phyloP scores from a whole-genome alignment of 139 green algal species.

The Monoraphidium neglectum region DNA sequence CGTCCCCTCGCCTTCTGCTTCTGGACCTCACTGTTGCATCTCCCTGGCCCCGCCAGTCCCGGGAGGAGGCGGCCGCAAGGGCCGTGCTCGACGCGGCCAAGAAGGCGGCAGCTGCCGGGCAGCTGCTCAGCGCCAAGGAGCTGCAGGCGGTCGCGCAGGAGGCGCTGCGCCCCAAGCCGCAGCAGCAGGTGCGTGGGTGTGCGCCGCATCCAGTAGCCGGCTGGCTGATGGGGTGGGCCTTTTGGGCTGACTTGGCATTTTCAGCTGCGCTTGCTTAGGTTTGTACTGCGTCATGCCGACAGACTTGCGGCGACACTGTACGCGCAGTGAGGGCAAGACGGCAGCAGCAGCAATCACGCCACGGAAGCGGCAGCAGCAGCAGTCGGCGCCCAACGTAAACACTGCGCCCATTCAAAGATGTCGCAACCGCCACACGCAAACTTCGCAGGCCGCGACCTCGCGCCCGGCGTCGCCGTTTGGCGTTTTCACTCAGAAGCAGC shows the following conservation, averaged over 20 bases:
- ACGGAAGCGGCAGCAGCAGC: too few species aligned
- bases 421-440: too few species aligned
- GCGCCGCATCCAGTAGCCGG: too few species aligned
- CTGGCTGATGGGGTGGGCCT: neutral
- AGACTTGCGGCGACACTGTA: too few species aligned
- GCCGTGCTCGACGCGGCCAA: constrained; percentile 54
- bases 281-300: too few species aligned
- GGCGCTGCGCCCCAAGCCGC: constrained; percentile 36
- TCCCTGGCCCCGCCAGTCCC: neutral
- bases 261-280: too few species aligned
- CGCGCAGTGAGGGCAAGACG: too few species aligned
- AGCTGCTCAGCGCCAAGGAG: constrained; percentile 40
- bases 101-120: constrained; percentile 27
- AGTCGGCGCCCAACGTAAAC: too few species aligned
- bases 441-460: neutral
- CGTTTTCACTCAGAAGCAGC: constrained; percentile 18
- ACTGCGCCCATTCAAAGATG: too few species aligned
- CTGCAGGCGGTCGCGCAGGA: constrained; percentile 23
- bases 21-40: too few species aligned
- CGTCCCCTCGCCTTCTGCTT: too few species aligned
- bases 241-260: neutral
- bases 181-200: constrained; percentile 8
- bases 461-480: constrained; percentile 3
- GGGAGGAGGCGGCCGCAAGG: constrained; percentile 45
- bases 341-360: too few species aligned